Evolutionary conservation across 2,329 filamentous ascomycete species (phyloP).

Genomic region (Myrmaecium sp.): DNA sequence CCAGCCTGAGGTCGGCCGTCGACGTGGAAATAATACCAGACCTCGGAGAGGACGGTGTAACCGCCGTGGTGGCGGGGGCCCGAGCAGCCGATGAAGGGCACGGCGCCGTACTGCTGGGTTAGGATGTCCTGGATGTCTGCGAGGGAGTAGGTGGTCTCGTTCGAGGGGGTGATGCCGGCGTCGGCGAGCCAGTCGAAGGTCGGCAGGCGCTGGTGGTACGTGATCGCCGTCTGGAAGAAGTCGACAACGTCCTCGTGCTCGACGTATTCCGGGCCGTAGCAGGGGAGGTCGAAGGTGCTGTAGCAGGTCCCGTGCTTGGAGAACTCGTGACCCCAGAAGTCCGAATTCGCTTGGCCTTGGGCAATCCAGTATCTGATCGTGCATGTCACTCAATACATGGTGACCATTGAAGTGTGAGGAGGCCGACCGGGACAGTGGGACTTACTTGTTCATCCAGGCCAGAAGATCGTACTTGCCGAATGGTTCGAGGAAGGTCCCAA

Average conservation of each 20-base stretch:
- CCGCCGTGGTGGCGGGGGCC: conserved; percentile 45
- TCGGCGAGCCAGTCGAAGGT: conserved; percentile 43
- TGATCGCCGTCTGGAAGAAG: conserved; percentile 43
- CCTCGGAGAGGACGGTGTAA: conserved; percentile 39
- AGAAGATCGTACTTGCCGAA: conserved; percentile 44
- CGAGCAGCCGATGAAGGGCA: conserved; percentile 44
- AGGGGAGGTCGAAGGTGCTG: conserved; percentile 46
- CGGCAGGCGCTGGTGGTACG: conserved; percentile 40
- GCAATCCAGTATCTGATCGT: conserved; percentile 37
- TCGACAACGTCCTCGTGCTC: conserved; percentile 43
- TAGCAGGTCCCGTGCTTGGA: conserved; percentile 53
- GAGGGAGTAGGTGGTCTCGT: conserved; percentile 40
- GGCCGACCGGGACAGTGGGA: neutral
- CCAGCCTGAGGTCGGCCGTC: conserved; percentile 38
- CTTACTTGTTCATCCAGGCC: conserved; percentile 44
- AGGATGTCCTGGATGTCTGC: conserved; percentile 35
- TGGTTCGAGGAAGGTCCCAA: conserved; percentile 40
- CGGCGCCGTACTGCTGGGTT: conserved; percentile 31
- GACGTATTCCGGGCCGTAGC: conserved; percentile 42
- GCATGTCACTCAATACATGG: neutral
- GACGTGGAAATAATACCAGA: conserved; percentile 51
- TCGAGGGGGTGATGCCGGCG: conserved; percentile 39
- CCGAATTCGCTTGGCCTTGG: conserved; percentile 36
- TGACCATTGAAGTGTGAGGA: neutral
- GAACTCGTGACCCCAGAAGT: conserved; percentile 53